Conservation (phyloP, 1,284 basidiomycete genomes). For the Vanrija humicola region DNA sequence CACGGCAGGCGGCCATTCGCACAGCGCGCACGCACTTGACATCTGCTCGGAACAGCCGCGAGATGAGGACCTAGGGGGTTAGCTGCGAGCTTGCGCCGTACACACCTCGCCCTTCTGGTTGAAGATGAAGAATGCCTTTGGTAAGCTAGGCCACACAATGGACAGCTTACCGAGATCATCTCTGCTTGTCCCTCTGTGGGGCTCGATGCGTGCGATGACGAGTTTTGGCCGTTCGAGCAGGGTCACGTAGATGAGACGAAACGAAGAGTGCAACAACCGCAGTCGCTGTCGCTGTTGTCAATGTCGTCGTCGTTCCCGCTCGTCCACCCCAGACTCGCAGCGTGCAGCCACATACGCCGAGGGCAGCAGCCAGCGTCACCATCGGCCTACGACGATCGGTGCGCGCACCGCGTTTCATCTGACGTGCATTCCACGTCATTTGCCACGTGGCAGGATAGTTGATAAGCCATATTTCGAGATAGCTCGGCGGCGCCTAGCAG, state of each 20-base stretch:
- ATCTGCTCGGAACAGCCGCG: constrained; percentile 84
- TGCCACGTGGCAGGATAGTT: no score
- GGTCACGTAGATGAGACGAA: no score
- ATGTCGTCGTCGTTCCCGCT: no score
- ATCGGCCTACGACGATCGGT: not conserved
- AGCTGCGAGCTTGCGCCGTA: constrained; percentile 5
- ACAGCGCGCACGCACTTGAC: constrained; percentile 65
- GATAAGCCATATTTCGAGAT: no score
- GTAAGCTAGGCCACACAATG: not conserved
- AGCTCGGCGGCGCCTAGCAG: no score
- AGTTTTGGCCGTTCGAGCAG: not conserved
- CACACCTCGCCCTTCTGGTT: constrained; percentile 94
- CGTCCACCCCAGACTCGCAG: no score
- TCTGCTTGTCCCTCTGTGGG: constrained; percentile 2
- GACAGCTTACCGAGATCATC: constrained; percentile 40
- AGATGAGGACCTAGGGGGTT: constrained; percentile 76
- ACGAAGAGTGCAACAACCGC: not conserved
- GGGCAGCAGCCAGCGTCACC: not conserved
- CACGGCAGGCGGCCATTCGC: not conserved
- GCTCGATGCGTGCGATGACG: not conserved
- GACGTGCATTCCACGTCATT: no score
- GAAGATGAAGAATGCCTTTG: constrained; percentile 93
- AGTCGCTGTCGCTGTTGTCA: not conserved
- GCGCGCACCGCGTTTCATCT: not conserved
- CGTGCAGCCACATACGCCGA: not conserved